Evolutionary conservation across 2,329 filamentous ascomycete genomes (phyloP).

Genomic region (Aspergillus thermomutatus): DNA sequence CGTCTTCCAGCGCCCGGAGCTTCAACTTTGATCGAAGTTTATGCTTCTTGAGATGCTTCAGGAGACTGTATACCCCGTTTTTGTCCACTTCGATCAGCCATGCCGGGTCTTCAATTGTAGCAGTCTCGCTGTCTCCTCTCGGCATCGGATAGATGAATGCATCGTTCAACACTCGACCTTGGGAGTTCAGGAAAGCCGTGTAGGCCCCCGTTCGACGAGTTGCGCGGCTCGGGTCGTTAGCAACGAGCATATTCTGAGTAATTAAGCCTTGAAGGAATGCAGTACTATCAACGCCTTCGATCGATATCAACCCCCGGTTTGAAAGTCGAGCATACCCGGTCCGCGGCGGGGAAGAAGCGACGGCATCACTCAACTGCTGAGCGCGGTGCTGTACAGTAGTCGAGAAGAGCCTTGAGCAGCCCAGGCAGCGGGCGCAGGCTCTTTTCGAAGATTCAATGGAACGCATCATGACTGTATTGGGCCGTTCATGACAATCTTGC

Average conservation of each 20-base stretch:
- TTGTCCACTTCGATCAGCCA: constrained; percentile 84
- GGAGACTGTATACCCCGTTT: constrained; percentile 57
- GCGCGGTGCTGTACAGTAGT: constrained; percentile 17
- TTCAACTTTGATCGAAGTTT: constrained; percentile 79
- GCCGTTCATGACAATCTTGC: not conserved
- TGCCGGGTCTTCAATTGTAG: constrained; percentile 29
- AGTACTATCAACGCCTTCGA: constrained; percentile 74
- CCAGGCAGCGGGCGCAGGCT: constrained; percentile 30
- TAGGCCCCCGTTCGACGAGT: constrained; percentile 60
- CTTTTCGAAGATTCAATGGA: constrained; percentile 21
- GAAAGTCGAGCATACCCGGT: constrained; percentile 54
- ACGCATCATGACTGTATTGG: constrained; percentile 29
- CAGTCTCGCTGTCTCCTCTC: constrained; percentile 24
- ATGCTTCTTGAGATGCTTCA: constrained; percentile 76
- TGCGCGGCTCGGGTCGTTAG: constrained; percentile 36
- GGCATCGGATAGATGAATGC: constrained; percentile 77
- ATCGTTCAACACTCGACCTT: constrained; percentile 81
- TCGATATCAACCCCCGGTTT: constrained; percentile 74
- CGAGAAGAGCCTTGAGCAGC: constrained; percentile 28
- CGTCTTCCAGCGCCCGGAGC: constrained; percentile 62
- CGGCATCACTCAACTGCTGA: constrained; percentile 17
- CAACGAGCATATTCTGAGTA: constrained; percentile 65
- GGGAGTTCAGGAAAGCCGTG: constrained; percentile 79
- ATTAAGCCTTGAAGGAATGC: constrained; percentile 86
- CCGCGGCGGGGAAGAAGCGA: constrained; percentile 35